Percentiles rank a stretch among this genome's conserved stretches.
Conservation (phyloP, 2,329 filamentous ascomycete species). For the Hirsutella minnesotensis region DNA sequence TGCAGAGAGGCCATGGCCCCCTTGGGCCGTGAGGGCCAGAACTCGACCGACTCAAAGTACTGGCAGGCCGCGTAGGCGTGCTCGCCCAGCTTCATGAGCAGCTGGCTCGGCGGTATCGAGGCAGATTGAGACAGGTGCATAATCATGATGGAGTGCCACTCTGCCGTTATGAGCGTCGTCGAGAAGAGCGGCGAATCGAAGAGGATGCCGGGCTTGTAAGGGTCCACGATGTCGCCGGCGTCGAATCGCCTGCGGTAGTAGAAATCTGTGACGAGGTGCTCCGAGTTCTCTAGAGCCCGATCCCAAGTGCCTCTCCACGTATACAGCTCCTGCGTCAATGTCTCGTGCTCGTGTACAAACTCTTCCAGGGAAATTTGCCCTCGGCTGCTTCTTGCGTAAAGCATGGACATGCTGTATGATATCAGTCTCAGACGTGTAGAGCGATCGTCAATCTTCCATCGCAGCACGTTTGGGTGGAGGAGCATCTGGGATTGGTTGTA, state of each 20-base stretch:
- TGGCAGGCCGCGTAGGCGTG: conserved; percentile 63
- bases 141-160: conserved; percentile 67
- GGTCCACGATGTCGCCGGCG: conserved; percentile 59
- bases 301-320: conserved; percentile 47
- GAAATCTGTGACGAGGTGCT: conserved; percentile 53
- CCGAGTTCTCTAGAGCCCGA: conserved; percentile 46
- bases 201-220: conserved; percentile 57
- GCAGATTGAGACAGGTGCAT: conserved; percentile 71
- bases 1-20: conserved; percentile 65
- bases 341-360: conserved; percentile 50
- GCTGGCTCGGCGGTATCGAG: conserved; percentile 37
- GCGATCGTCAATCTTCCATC: conserved; percentile 55
- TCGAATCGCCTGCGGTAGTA: conserved; percentile 37
- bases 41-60: conserved; percentile 66
- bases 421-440: conserved; percentile 58
- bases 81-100: conserved; percentile 40
- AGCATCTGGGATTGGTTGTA: conserved; percentile 49
- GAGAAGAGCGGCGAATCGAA: conserved; percentile 60
- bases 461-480: conserved; percentile 48
- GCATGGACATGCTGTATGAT: conserved; percentile 66
- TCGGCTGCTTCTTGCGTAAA: conserved; percentile 59
- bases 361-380: conserved; percentile 51
- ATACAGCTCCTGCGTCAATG: conserved; percentile 34
- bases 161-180: conserved; percentile 62
- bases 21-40: conserved; percentile 56